Percentiles rank a stretch among this genome's conserved stretches.
Evolutionary conservation across 192 early-diverging fungal genomes (phyloP).

Genomic region (Umbelopsis sp.): DNA sequence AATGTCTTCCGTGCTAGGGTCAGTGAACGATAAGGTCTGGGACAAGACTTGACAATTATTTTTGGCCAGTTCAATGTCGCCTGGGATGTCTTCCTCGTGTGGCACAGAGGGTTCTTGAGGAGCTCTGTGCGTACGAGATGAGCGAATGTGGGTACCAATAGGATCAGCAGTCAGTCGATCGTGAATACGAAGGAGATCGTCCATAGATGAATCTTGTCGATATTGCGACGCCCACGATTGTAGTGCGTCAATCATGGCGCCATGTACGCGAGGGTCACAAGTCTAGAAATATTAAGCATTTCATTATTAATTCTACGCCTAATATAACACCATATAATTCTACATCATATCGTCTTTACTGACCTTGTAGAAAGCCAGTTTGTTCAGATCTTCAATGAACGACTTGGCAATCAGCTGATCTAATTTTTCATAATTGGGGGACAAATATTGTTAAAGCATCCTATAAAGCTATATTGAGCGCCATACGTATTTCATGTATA

Average conservation of each 20-base stretch:
- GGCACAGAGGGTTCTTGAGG: conserved; percentile 9
- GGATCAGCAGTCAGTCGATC: conserved; percentile 19
- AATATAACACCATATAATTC: neutral
- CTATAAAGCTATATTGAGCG: too few relatives aligned
- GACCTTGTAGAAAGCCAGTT: conserved; percentile 28
- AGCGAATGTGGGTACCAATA: neutral
- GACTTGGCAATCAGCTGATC: conserved; percentile 34
- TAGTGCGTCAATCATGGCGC: conserved; percentile 25
- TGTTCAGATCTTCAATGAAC: conserved; percentile 33
- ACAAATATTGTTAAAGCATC: too few relatives aligned
- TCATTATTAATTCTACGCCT: neutral
- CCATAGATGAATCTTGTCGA: conserved; percentile 25
- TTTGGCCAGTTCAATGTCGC: conserved; percentile 53
- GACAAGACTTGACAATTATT: conserved; percentile 53
- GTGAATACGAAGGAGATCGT: conserved; percentile 24
- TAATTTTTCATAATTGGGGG: neutral
- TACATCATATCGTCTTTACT: too few relatives aligned
- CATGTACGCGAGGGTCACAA: conserved; percentile 25
- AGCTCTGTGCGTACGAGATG: conserved; percentile 1
- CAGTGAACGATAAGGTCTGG: conserved; percentile 54
- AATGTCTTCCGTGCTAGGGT: conserved; percentile 53
- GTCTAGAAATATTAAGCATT: conserved; percentile 1
- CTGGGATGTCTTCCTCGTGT: conserved; percentile 40
- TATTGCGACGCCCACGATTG: conserved; percentile 30
- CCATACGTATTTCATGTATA: neutral